phyloP scores from a whole-genome alignment of 768 basidiomycete genomes.

The Termitomyces sp. region DNA sequence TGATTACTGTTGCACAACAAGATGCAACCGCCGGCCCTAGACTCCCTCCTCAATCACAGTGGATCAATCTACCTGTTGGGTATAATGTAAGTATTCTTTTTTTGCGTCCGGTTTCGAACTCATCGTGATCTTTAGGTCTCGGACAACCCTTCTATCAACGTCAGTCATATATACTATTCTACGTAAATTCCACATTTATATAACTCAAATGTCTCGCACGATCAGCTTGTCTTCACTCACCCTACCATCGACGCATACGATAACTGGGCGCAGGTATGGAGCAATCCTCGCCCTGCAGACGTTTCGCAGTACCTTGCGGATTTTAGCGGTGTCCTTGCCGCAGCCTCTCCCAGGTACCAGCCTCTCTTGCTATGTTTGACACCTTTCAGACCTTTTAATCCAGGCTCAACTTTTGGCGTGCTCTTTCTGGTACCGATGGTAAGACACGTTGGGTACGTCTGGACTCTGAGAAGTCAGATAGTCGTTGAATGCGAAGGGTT shows the following conservation, averaged over 20 bases:
- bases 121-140: constrained; percentile 28
- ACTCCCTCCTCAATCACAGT: constrained; percentile 43
- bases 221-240: constrained; percentile 57
- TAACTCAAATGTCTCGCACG: background rate
- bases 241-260: constrained; percentile 58
- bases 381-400: background rate
- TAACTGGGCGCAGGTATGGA: constrained; percentile 61
- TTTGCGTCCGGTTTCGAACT: background rate
- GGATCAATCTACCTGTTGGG: constrained; percentile 59
- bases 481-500: background rate
- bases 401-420: constrained; percentile 61
- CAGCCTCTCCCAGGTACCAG: constrained; percentile 47
- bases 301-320: constrained; percentile 45
- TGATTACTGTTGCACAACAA: constrained; percentile 44
- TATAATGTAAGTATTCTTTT: constrained; percentile 29
- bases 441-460: constrained; percentile 43
- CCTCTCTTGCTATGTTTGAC: background rate
- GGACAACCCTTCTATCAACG: constrained; percentile 63
- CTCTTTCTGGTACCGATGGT: constrained; percentile 39
- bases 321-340: constrained; percentile 52
- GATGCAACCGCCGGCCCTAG: constrained; percentile 40
- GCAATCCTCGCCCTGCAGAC: constrained; percentile 48
- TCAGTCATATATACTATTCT: constrained; percentile 19
- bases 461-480: background rate
- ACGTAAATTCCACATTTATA: background rate